Percentiles rank a stretch among this genome's conserved stretches.
phyloP scores from a whole-genome alignment of 495 filamentous ascomycete genomes.

The Daldinia caldariorum region DNA sequence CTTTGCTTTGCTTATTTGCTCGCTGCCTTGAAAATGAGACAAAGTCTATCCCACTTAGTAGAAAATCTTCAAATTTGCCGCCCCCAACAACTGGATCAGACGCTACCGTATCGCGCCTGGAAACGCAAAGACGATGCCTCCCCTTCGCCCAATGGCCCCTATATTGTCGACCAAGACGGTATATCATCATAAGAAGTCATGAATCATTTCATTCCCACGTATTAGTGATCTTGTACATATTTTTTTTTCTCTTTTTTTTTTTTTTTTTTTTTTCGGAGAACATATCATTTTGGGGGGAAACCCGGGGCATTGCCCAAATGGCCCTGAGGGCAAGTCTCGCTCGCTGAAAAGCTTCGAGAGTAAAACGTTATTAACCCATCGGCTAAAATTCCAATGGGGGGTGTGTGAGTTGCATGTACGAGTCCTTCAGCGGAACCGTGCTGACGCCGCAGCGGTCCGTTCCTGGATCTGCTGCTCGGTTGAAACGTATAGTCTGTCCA shows the following conservation, averaged over 20 bases:
- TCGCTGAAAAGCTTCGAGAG: slow-evolving; percentile 34
- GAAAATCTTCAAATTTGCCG: slow-evolving; percentile 17
- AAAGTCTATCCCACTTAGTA: slow-evolving; percentile 28
- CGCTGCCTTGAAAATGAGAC: slow-evolving; percentile 37
- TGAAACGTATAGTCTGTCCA: slow-evolving; percentile 73
- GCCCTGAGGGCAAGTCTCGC: slow-evolving; percentile 27
- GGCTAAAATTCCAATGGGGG: slow-evolving; percentile 27
- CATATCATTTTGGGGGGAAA: slow-evolving; percentile 39
- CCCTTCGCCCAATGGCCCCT: slow-evolving; percentile 11
- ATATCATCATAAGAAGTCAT: slow-evolving; percentile 39
- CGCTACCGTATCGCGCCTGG: slow-evolving; percentile 27
- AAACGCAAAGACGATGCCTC: slow-evolving; percentile 25
- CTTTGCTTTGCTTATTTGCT: slow-evolving; percentile 23
- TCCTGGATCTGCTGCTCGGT: slow-evolving; percentile 82
- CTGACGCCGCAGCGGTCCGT: slow-evolving; percentile 59
- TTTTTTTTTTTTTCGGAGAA: no score
- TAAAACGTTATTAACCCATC: slow-evolving; percentile 38
- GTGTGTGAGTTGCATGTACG: slow-evolving; percentile 1
- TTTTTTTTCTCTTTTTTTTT: no score
- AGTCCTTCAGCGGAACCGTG: slow-evolving; percentile 53
- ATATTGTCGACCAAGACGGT: slow-evolving; percentile 27
- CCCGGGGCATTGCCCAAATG: slow-evolving; percentile 24
- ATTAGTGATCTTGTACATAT: slow-evolving; percentile 36
- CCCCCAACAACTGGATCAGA: slow-evolving; percentile 20
- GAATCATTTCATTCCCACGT: slow-evolving; percentile 41